Evolutionary conservation across 1,284 basidiomycete genomes (phyloP).

Genomic region (Cutaneotrichosporon sp.): DNA sequence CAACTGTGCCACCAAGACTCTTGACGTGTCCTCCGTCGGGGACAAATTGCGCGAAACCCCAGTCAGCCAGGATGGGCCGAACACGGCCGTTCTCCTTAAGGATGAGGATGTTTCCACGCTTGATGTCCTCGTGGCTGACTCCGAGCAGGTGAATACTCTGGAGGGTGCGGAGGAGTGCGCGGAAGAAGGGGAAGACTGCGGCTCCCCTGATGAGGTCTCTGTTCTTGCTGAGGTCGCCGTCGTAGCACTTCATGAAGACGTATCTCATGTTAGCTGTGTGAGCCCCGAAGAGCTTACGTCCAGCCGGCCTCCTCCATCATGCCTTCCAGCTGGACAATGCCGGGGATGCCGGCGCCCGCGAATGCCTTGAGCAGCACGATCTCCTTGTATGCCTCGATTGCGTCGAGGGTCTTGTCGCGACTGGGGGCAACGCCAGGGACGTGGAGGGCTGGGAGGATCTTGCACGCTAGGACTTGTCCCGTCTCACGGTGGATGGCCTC

Average conservation of each 20-base stretch:
- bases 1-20: constrained; percentile 48
- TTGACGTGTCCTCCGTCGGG: constrained; percentile 30
- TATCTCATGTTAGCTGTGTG: constrained; percentile 34
- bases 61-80: constrained; percentile 43
- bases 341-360: constrained; percentile 40
- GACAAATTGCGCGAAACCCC: constrained; percentile 50
- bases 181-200: constrained; percentile 40
- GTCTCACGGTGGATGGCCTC: constrained; percentile 44
- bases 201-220: neutral
- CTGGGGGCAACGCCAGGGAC: neutral
- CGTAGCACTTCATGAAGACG: constrained; percentile 42
- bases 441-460: constrained; percentile 51
- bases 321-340: constrained; percentile 47
- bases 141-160: constrained; percentile 44
- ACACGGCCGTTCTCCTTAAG: constrained; percentile 15
- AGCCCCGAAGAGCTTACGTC: constrained; percentile 41
- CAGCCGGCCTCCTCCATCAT: constrained; percentile 48
- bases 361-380: constrained; percentile 50
- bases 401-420: constrained; percentile 37
- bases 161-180: constrained; percentile 39
- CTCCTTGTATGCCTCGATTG: constrained; percentile 52
- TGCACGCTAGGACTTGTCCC: constrained; percentile 48
- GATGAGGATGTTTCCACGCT: constrained; percentile 49
- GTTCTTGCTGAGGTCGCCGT: neutral
- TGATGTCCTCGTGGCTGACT: constrained; percentile 52